A percentile compares a stretch with the other conserved stretches of the same genome.
These are phyloP conservation scores for Butyriboletus loyo DNA, from an alignment of 768 basidiomycete genomes.

Conservation along the genomic window DNA sequence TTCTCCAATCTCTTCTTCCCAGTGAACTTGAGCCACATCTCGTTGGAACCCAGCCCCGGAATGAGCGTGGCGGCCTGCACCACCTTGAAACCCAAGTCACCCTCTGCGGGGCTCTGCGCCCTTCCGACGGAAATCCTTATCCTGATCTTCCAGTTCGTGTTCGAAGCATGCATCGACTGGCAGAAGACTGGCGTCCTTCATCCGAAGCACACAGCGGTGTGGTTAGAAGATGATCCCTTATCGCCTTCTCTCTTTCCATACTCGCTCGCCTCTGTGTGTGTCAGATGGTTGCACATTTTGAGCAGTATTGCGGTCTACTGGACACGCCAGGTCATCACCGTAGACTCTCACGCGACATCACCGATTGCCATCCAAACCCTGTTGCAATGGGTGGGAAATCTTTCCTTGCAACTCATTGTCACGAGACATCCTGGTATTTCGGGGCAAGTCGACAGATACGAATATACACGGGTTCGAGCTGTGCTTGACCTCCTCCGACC, in stretches of 20 bases:
- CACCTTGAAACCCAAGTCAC: not conserved
- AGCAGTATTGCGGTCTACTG: slow-evolving; percentile 11
- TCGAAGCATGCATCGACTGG: slow-evolving; percentile 1
- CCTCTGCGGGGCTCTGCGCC: not conserved
- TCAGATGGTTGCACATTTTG: slow-evolving; percentile 15
- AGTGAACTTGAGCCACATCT: not conserved
- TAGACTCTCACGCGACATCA: slow-evolving; percentile 6
- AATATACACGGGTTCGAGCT: not conserved
- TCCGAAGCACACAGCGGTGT: not conserved
- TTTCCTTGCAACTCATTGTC: slow-evolving; percentile 2
- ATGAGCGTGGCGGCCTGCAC: too few species aligned
- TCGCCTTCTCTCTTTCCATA: slow-evolving; percentile 7
- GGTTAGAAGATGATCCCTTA: slow-evolving; percentile 10
- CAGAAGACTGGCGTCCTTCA: too few species aligned
- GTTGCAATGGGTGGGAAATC: not conserved
- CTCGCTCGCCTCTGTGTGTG: slow-evolving; percentile 14
- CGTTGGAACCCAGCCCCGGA: not conserved
- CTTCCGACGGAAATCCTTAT: slow-evolving; percentile 9
- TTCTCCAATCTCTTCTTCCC: not conserved
- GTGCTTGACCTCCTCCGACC: not conserved
- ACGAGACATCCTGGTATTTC: not conserved
- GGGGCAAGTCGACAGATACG: not conserved
- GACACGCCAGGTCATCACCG: slow-evolving; percentile 17
- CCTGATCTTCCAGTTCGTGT: slow-evolving; percentile 1
- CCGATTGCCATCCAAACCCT: not conserved